Evolutionary conservation across 2,329 filamentous ascomycete species (phyloP).

Genomic region (Cercospora canescens): DNA sequence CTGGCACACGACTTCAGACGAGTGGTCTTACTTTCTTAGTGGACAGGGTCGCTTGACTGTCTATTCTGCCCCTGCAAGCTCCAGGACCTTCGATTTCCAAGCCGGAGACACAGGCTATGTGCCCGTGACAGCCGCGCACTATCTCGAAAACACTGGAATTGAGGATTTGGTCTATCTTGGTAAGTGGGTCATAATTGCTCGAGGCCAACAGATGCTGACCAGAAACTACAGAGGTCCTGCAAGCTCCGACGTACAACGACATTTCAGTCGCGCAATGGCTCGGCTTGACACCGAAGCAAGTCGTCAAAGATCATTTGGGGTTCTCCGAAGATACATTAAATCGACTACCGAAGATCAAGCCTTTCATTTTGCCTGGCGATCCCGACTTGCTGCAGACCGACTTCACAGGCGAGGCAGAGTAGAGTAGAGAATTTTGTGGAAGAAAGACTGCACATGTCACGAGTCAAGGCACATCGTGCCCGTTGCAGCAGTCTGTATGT

Average conservation of each 20-base stretch:
- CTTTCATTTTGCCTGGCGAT: slow-evolving; percentile 41
- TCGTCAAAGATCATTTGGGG: slow-evolving; percentile 38
- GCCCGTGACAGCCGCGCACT: slow-evolving; percentile 56
- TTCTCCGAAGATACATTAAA: slow-evolving; percentile 34
- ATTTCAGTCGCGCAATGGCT: slow-evolving; percentile 61
- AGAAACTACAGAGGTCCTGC: slow-evolving; percentile 50
- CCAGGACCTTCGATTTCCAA: slow-evolving; percentile 60
- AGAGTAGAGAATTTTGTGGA: background rate
- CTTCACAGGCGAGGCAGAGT: slow-evolving; percentile 35
- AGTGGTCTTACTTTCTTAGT: slow-evolving; percentile 62
- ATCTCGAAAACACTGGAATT: slow-evolving; percentile 61
- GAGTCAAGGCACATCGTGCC: background rate
- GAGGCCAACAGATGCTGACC: background rate
- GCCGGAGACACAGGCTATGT: slow-evolving; percentile 63
- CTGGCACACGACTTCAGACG: slow-evolving; percentile 62
- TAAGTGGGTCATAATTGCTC: background rate
- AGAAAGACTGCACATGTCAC: background rate
- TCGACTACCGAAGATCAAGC: slow-evolving; percentile 40
- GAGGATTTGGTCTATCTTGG: slow-evolving; percentile 58
- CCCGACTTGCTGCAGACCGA: slow-evolving; percentile 39
- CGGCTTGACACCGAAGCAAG: slow-evolving; percentile 48
- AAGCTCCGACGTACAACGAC: slow-evolving; percentile 54
- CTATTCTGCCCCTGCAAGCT: slow-evolving; percentile 52
- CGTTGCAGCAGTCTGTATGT: background rate
- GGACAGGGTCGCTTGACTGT: slow-evolving; percentile 59